These are phyloP conservation scores for Gentiana straminea DNA, from an alignment of 257 asterid species.

Conservation along the genomic window DNA sequence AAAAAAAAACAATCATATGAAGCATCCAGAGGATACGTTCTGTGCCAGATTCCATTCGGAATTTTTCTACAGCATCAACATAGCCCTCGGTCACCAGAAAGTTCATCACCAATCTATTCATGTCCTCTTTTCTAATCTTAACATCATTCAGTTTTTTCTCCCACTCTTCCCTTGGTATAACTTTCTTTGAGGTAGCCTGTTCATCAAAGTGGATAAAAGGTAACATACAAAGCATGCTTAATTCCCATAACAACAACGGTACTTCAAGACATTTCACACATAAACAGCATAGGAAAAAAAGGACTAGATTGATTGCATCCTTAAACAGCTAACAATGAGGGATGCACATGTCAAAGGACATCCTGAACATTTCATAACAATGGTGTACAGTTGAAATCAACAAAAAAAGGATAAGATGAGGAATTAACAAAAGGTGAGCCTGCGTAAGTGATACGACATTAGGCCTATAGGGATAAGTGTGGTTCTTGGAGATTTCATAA, in stretches of 20 bases:
- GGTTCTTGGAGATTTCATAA: too few species aligned
- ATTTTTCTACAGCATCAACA: constrained; percentile 72
- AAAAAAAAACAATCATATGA: constrained; percentile 1
- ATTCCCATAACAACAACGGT: neutral
- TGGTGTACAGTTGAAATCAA: too few species aligned
- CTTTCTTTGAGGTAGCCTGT: constrained; percentile 58
- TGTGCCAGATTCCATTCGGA: constrained; percentile 72
- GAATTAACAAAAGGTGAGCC: too few species aligned
- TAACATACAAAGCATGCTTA: constrained; percentile 1
- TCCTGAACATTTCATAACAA: too few species aligned
- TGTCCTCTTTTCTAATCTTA: constrained; percentile 55
- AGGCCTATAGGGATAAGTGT: too few species aligned
- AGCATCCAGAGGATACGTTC: constrained; percentile 51
- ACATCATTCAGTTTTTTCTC: constrained; percentile 53
- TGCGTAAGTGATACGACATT: too few species aligned
- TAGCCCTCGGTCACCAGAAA: constrained; percentile 78
- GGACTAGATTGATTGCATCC: too few species aligned
- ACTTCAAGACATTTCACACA: neutral
- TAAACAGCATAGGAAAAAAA: neutral
- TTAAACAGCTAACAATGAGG: too few species aligned
- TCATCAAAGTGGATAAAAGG: constrained; percentile 9
- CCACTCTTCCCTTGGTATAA: constrained; percentile 71
- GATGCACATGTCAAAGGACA: too few species aligned
- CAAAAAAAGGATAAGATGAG: too few species aligned
- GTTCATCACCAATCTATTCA: constrained; percentile 80